Base-by-base conservation (phyloP, 2,329 filamentous ascomycete species). In the Penicillium sp. region DNA sequence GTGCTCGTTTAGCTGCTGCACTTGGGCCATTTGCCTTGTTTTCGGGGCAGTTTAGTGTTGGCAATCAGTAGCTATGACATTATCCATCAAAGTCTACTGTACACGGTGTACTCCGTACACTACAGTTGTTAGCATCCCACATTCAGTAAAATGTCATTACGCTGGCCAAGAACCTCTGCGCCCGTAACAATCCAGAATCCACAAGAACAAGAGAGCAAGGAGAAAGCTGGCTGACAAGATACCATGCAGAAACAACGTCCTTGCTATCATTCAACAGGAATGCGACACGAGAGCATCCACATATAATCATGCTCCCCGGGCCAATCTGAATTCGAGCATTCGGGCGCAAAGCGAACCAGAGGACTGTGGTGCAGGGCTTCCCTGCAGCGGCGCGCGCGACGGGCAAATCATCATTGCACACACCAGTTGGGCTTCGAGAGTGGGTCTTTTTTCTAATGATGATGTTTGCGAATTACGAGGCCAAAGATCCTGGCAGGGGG, bases 391-490 rank as follows among this genome's bases (percentile, higher is more conserved):
- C 46, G 61, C 58, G 46, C 33, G 52, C 49, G 22, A 61, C 24
- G 33, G 60, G 59, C 66, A 66, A 68, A 68, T 68, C 64, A 67
- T 64, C 57, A 54, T 68, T 66, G 63, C 67, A 68, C 66, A 66
- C 65, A 65, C 56, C 55, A 62, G 58, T 64, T 49, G 56, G 64
- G 62, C 62, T 66, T 51, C 51, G 4, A 50, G 46, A 58, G 62
- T 66, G 65, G 65, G 65, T 59, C 57, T 53, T n/a, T 44, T 58
- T 59, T 55, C 47, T 57, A 65, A 61, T 60, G 57, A 62, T 60
- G 53, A 57, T 62, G 61, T 60, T 60, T 63, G 62, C 63, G 35
- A 55, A 60, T 62, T 64, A 59, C 62, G 62, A 62, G 62, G 57
- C 60, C 54, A 51, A 50, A 63, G 58, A 59, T 60, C 50, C 58